Evolutionary conservation across 371 early-diverging fungal species (phyloP), one percentile per base, ranked within the genome.

Genomic region (Mucor piriformis): DNA sequence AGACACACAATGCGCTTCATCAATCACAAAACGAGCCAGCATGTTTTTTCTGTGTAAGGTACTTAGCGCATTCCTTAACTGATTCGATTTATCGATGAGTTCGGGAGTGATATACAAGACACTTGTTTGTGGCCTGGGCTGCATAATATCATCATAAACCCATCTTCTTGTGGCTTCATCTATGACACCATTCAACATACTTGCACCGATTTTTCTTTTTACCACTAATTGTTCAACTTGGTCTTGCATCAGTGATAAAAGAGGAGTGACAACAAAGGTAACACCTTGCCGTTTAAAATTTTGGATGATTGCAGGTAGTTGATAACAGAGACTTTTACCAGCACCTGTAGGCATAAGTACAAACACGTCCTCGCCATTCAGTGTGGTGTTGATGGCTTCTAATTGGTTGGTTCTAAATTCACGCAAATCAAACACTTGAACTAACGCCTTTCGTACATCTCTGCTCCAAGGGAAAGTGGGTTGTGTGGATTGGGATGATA

Each of bases 301-400:
- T 23, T 88, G 77, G 21, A 95, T 69, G 12, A 92, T 66, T 5
- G 99, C 97, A 3, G 99, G 99, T 20, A 99, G 81, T 70, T 99
- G 99, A 73, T 96, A 99, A 69, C 99, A 99, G 27, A 99, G 72
- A 69, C 92, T 92, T 74, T 99, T 99, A 6, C 99, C 99, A 0
- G 99, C 99, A 34, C 99, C 99, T 1, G 99, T 99, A 2, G 99
- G 99, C 99, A 99, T 99, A 37, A 99, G 73, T 34, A 99, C 96
- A 88, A 99, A 99, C 0, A 93, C 90, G 66, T 99, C 98, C 43
- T 90, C 83, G 1, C 95, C 94, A 1, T 79, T 63, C 7, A 99
- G 73, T 1, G 94, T 90, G 0, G 95, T 90, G 63, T 96, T 92
- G 72, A 99, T 96, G 3, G 98, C 96, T 46, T 93, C 93, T 7